phyloP scores from a whole-genome alignment of 2,329 filamentous ascomycete species.

The Colletotrichum salicis region DNA sequence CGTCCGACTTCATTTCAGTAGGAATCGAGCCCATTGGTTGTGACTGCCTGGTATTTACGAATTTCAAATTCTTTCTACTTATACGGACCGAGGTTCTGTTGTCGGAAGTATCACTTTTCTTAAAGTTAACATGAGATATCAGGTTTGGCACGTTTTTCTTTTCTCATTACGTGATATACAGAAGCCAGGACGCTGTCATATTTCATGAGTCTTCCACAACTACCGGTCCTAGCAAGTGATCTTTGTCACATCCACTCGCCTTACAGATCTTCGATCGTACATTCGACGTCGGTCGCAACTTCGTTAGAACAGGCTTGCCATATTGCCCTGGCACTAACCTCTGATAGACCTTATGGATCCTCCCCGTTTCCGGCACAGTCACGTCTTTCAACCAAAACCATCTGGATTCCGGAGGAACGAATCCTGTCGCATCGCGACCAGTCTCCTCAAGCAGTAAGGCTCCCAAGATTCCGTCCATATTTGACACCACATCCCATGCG shows the following conservation, averaged over 20 bases:
- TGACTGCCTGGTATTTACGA: conserved; percentile 1
- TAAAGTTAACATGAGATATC: neutral
- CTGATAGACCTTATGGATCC: conserved; percentile 7
- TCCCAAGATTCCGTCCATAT: conserved; percentile 27
- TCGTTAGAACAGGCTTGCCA: conserved; percentile 1
- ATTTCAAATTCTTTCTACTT: too few species aligned
- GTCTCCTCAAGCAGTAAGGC: conserved; percentile 34
- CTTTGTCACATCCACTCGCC: neutral
- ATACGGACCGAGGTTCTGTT: neutral
- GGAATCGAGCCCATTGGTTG: neutral
- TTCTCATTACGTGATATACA: neutral
- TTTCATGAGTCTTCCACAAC: neutral
- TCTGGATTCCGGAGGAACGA: conserved; percentile 20
- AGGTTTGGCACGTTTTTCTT: neutral
- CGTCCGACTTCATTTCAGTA: neutral
- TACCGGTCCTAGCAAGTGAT: neutral
- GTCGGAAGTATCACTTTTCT: neutral
- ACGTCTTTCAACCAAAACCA: conserved; percentile 31
- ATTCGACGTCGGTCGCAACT: neutral
- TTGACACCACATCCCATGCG: conserved; percentile 27
- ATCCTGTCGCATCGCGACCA: conserved; percentile 23
- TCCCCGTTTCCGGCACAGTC: neutral
- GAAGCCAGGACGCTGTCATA: neutral
- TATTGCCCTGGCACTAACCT: neutral
- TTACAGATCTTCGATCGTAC: conserved; percentile 9